Percentiles rank a stretch among this genome's conserved stretches.
Conservation (phyloP, 371 early-diverging fungal species). For the Saksenaea oblongispora region DNA sequence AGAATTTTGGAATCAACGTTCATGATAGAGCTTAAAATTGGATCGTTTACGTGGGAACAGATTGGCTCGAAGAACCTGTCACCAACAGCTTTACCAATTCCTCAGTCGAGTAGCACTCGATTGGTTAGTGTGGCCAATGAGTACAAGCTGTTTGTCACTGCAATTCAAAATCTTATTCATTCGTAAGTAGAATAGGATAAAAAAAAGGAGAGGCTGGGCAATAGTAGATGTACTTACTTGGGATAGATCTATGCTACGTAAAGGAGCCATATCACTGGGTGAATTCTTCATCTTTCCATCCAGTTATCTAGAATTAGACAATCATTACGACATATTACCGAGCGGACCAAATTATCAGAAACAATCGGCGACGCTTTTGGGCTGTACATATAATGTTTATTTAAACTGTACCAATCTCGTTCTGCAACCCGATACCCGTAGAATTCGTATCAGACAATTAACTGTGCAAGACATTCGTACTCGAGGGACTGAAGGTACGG, state of each 20-base stretch:
- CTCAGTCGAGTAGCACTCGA: conserved; percentile 23
- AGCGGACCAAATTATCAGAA: neutral
- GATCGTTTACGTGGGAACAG: conserved; percentile 50
- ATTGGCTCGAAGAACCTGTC: conserved; percentile 31
- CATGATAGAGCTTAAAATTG: conserved; percentile 37
- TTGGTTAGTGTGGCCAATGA: conserved; percentile 38
- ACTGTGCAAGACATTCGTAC: conserved; percentile 18
- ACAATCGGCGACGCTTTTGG: conserved; percentile 1
- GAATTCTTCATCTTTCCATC: conserved; percentile 42
- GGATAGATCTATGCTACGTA: conserved; percentile 34
- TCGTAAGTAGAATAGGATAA: conserved; percentile 25
- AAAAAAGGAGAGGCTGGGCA: neutral
- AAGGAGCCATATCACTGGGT: conserved; percentile 41
- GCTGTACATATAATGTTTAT: conserved; percentile 44
- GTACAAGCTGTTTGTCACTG: conserved; percentile 41
- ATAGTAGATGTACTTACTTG: neutral
- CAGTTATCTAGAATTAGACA: neutral
- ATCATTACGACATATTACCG: neutral
- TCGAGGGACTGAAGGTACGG: conserved; percentile 28
- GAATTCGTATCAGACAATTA: conserved; percentile 29
- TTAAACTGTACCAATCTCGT: conserved; percentile 40
- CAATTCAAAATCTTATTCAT: conserved; percentile 36
- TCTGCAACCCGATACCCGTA: conserved; percentile 41
- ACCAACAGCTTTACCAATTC: conserved; percentile 35
- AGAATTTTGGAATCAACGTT: neutral